These are phyloP conservation scores for Penicillium verrucosum DNA, from an alignment of 2,329 filamentous ascomycete genomes.

Conservation along the genomic window DNA sequence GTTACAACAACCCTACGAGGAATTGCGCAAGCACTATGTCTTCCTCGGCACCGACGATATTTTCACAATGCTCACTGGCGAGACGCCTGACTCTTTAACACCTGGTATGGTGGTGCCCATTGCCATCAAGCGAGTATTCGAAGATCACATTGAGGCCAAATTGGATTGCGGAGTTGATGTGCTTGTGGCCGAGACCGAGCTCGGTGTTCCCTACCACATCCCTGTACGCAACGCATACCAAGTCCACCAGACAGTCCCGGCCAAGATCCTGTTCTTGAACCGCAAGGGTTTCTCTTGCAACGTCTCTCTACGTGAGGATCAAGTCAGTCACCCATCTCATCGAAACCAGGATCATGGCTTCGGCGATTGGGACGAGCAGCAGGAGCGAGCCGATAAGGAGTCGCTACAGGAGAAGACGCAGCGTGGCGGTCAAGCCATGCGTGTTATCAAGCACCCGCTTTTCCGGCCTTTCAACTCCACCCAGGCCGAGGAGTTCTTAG, in stretches of 20 bases:
- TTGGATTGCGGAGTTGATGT: slow-evolving; percentile 94
- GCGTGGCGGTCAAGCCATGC: slow-evolving; percentile 76
- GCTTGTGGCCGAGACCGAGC: slow-evolving; percentile 76
- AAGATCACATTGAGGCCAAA: slow-evolving; percentile 89
- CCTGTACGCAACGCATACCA: slow-evolving; percentile 72
- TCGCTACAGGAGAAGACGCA: slow-evolving; percentile 82
- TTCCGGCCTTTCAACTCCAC: slow-evolving; percentile 90
- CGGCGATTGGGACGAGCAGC: slow-evolving; percentile 81
- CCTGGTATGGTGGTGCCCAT: slow-evolving; percentile 93
- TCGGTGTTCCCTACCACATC: slow-evolving; percentile 65
- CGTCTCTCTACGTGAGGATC: slow-evolving; percentile 78
- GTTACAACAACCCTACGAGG: slow-evolving; percentile 88
- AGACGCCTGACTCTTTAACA: slow-evolving; percentile 76
- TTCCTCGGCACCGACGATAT: slow-evolving; percentile 70
- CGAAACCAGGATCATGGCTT: slow-evolving; percentile 67
- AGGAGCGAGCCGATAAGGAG: slow-evolving; percentile 79
- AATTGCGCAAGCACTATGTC: slow-evolving; percentile 78
- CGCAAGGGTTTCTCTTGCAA: slow-evolving; percentile 80
- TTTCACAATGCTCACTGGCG: slow-evolving; percentile 95
- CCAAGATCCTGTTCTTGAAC: slow-evolving; percentile 83
- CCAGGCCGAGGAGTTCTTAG: slow-evolving; percentile 90
- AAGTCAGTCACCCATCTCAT: slow-evolving; percentile 69
- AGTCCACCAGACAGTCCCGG: slow-evolving; percentile 78
- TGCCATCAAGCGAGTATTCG: slow-evolving; percentile 80
- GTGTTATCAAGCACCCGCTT: slow-evolving; percentile 95